Percentiles rank a stretch among this genome's conserved stretches.
These are phyloP conservation scores for Ogataea trehalophila DNA, from an alignment of 805 yeast species.

Conservation along the genomic window DNA sequence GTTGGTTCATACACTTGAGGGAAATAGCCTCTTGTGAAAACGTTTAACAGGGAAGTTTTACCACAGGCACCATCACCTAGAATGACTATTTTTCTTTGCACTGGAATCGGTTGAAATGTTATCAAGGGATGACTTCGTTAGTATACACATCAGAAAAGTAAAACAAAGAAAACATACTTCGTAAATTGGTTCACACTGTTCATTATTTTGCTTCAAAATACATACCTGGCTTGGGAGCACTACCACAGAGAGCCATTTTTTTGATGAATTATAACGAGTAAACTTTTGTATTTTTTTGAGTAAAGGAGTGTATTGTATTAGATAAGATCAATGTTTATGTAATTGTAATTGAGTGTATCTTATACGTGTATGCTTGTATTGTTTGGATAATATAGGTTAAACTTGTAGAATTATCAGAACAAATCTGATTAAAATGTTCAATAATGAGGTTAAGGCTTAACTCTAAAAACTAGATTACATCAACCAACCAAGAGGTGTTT, in stretches of 20 bases:
- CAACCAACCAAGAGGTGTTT: not conserved
- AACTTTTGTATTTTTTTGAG: too few species aligned
- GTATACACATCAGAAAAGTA: not conserved
- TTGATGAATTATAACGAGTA: too few species aligned
- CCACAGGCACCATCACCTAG: slow-evolving; percentile 99
- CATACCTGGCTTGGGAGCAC: slow-evolving; percentile 39
- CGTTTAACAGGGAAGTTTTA: slow-evolving; percentile 89
- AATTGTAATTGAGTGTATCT: too few species aligned
- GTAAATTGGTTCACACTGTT: not conserved
- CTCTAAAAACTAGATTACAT: too few species aligned
- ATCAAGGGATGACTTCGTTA: not conserved
- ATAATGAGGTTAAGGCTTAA: too few species aligned
- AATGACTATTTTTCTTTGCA: slow-evolving; percentile 89
- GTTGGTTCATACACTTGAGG: slow-evolving; percentile 99
- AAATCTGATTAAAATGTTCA: too few species aligned
- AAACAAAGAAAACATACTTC: not conserved
- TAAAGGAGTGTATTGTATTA: too few species aligned
- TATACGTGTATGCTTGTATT: too few species aligned
- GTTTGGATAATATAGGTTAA: too few species aligned
- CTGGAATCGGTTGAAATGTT: slow-evolving; percentile 27
- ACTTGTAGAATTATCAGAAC: too few species aligned
- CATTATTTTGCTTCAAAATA: not conserved
- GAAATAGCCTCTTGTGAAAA: slow-evolving; percentile 94
- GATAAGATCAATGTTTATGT: too few species aligned
- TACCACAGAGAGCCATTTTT: slow-evolving; percentile 41